These are phyloP conservation scores for Metahyphopichia silvanorum DNA, from an alignment of 805 yeast genomes.

Conservation along the genomic window DNA sequence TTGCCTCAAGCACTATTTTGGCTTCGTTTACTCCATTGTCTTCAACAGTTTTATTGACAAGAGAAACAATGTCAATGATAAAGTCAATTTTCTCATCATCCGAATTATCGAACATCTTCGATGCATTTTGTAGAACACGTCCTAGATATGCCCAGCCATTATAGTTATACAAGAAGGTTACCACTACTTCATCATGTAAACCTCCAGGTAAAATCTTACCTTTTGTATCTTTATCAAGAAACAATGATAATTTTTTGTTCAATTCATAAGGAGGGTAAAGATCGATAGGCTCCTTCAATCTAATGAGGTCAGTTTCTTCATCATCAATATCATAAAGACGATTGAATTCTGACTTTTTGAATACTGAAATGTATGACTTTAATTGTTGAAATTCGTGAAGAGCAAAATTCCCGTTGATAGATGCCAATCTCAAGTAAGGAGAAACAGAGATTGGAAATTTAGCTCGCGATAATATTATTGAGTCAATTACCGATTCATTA, in stretches of 20 bases:
- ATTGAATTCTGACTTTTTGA: conserved; percentile 36
- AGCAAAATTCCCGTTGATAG: conserved; percentile 67
- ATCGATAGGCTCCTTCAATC: conserved; percentile 45
- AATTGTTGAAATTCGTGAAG: conserved; percentile 56
- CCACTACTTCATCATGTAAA: conserved; percentile 33
- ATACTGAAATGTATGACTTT: conserved; percentile 57
- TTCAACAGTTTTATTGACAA: conserved; percentile 46
- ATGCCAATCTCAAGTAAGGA: conserved; percentile 58
- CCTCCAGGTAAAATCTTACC: conserved; percentile 66
- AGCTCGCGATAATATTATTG: conserved; percentile 56
- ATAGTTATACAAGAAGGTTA: conserved; percentile 68
- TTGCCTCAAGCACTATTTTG: conserved; percentile 31
- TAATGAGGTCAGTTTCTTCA: conserved; percentile 50
- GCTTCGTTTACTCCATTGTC: conserved; percentile 31
- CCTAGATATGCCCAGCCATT: conserved; percentile 91
- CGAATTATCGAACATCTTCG: conserved; percentile 34
- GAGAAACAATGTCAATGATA: conserved; percentile 46
- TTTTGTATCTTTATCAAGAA: conserved; percentile 50
- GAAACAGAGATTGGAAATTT: conserved; percentile 68
- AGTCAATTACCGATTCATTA: conserved; percentile 39
- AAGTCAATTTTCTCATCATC: conserved; percentile 37
- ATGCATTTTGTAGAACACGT: conserved; percentile 64
- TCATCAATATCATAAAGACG: conserved; percentile 46
- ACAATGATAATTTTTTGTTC: conserved; percentile 42
- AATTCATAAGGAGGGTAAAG: conserved; percentile 58